Evolutionary conservation across 2,329 filamentous ascomycete genomes (phyloP).

Genomic region (Alternaria sp.): DNA sequence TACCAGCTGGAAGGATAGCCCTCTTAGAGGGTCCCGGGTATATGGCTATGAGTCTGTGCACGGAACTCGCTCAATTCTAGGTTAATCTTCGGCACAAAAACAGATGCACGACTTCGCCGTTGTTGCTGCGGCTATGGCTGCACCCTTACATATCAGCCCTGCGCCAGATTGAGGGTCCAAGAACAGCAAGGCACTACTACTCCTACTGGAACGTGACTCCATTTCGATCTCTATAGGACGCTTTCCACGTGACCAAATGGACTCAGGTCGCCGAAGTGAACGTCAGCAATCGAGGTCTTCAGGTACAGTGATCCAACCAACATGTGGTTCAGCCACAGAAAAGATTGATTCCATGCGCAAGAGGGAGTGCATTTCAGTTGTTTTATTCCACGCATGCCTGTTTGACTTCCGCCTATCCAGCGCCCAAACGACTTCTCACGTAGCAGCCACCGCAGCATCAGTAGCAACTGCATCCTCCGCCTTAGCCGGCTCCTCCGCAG

Average conservation of each 20-base stretch:
- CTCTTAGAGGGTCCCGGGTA: neutral
- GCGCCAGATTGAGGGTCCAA: neutral
- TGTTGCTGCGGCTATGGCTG: conserved; percentile 1
- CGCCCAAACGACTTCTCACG: too few relatives aligned
- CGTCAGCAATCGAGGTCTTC: neutral
- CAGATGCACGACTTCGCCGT: neutral
- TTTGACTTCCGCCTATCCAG: neutral
- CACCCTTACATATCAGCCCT: neutral
- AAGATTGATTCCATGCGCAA: neutral
- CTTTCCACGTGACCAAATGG: neutral
- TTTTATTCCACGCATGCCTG: neutral
- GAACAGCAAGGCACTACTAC: neutral
- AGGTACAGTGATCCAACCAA: neutral
- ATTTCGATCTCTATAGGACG: neutral
- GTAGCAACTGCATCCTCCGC: neutral
- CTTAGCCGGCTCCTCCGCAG: conserved; percentile 35
- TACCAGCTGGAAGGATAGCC: neutral
- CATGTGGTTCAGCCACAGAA: neutral
- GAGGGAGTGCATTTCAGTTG: neutral
- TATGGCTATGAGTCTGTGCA: neutral
- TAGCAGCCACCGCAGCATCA: conserved; percentile 10
- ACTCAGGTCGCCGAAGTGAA: neutral
- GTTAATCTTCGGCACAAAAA: neutral
- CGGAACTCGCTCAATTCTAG: neutral
- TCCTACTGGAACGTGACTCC: neutral